Evolutionary conservation across 768 basidiomycete species (phyloP), one percentile per base, ranked within the genome.

Genomic region (Lanmaoa pseudosensibilis): DNA sequence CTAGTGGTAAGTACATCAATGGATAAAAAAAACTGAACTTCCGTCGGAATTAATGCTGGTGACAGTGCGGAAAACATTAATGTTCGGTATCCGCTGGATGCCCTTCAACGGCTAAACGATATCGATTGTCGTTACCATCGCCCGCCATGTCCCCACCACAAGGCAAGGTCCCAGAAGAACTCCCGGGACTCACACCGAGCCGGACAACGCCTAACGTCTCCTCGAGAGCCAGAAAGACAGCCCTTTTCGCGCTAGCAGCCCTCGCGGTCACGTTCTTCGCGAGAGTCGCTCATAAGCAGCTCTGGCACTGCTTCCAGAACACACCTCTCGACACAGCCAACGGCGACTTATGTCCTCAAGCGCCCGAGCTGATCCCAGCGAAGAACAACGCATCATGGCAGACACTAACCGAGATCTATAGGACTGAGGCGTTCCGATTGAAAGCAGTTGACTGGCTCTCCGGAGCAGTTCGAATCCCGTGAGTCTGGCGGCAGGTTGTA

Each of bases 391-490:
- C 59, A 13, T 50, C 78, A 36, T 77, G 75, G 74, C 36, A 60
- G 52, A 58, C 54, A 15, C 50, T 81, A 4, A 64, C 68, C 10
- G 56, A 68, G 16, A 54, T 62, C 5, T 73, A 75, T 45, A 65
- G 59, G 27, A 73, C 73, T 3, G 69, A 75, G 6, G 65, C 38
- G 27, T 81, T 79, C 66, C 67, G 71, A 57, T 40, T 33, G 21
- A 65, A 64, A 33, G 74, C 73, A 1, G 64, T 74, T 6, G 65
- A 73, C 18, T 77, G 70, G 74, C 71, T 79, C 34, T 69, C 67
- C 16, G 73, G 73, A 32, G 73, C 79, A 9, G 69, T 80, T 19
- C 67, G 67, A 48, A 61, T 78, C 30, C 84, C 60, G 75, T 78
- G 56, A 69, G 73, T 71, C n/a, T 39, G n/a, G 16, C 9, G 19